Evolutionary conservation across 371 early-diverging fungal genomes (phyloP).

Genomic region (Lichtheimia ornata): DNA sequence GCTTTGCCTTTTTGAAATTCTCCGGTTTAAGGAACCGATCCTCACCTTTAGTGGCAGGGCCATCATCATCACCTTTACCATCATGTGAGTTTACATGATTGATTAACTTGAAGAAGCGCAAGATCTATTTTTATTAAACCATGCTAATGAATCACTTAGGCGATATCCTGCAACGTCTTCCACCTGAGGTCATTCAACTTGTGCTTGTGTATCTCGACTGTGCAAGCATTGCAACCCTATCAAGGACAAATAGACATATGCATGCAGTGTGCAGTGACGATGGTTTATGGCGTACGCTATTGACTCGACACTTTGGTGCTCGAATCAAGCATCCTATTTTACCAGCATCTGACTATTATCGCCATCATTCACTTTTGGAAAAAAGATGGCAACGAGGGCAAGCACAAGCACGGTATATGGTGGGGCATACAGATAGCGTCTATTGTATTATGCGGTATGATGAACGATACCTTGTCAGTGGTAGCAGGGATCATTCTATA

Average conservation of each 20-base stretch:
- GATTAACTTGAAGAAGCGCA: background rate
- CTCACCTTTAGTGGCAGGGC: background rate
- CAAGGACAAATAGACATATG: conserved; percentile 24
- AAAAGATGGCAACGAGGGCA: conserved; percentile 42
- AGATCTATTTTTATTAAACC: background rate
- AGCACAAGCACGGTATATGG: conserved; percentile 41
- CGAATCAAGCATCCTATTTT: background rate
- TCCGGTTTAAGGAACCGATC: conserved; percentile 1
- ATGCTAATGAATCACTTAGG: background rate
- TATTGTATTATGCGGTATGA: conserved; percentile 89
- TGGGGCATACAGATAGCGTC: conserved; percentile 91
- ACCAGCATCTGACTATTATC: conserved; percentile 21
- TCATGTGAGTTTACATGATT: background rate
- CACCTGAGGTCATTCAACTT: conserved; percentile 29
- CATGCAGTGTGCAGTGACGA: conserved; percentile 22
- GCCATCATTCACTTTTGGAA: conserved; percentile 24
- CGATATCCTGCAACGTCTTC: conserved; percentile 17
- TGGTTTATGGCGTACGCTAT: conserved; percentile 28
- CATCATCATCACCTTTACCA: background rate
- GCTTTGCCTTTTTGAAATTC: conserved; percentile 7
- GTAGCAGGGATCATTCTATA: conserved; percentile 90
- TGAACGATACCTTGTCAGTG: conserved; percentile 76
- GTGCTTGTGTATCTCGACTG: conserved; percentile 28
- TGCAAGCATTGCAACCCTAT: conserved; percentile 20
- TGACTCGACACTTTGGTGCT: conserved; percentile 23